Evolutionary conservation across 768 basidiomycete genomes (phyloP).

Genomic region (Mycena haematopus): DNA sequence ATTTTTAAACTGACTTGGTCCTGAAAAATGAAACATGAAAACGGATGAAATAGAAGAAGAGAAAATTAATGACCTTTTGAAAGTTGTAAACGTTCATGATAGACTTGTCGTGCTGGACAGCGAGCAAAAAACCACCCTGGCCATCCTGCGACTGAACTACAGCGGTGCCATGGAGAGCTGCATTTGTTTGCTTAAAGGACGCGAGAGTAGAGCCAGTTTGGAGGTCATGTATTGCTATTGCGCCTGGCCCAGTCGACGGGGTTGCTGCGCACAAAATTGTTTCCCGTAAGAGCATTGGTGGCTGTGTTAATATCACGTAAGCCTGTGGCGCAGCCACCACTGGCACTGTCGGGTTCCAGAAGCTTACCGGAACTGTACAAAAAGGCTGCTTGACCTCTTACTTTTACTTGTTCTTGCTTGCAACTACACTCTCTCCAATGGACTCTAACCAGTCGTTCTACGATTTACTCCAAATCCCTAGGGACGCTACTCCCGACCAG

Average conservation of each 20-base stretch:
- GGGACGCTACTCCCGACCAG: slow-evolving; percentile 65
- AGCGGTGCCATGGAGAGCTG: slow-evolving; percentile 69
- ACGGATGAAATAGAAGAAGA: background rate
- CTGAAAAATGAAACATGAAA: slow-evolving; percentile 45
- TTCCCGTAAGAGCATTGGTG: slow-evolving; percentile 71
- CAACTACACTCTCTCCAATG: slow-evolving; percentile 41
- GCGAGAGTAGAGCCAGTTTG: slow-evolving; percentile 75
- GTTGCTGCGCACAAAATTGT: slow-evolving; percentile 68
- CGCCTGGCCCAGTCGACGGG: slow-evolving; percentile 61
- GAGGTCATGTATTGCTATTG: slow-evolving; percentile 82
- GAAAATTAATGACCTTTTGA: slow-evolving; percentile 71
- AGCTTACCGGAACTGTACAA: slow-evolving; percentile 9
- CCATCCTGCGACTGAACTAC: slow-evolving; percentile 70
- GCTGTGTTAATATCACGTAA: background rate
- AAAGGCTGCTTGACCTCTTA: slow-evolving; percentile 5
- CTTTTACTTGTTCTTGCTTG: background rate
- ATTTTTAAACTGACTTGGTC: slow-evolving; percentile 90
- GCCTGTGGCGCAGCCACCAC: background rate
- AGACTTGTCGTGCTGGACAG: slow-evolving; percentile 88
- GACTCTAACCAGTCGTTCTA: slow-evolving; percentile 60
- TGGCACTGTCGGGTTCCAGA: slow-evolving; percentile 14
- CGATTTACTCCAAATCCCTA: slow-evolving; percentile 60
- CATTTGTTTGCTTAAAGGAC: slow-evolving; percentile 88
- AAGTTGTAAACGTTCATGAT: slow-evolving; percentile 91
- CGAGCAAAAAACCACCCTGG: slow-evolving; percentile 84